Percentiles rank a stretch among this genome's conserved stretches.
These are phyloP conservation scores for Malbranchea zuffiana DNA, from an alignment of 2,329 filamentous ascomycete genomes.

Conservation along the genomic window DNA sequence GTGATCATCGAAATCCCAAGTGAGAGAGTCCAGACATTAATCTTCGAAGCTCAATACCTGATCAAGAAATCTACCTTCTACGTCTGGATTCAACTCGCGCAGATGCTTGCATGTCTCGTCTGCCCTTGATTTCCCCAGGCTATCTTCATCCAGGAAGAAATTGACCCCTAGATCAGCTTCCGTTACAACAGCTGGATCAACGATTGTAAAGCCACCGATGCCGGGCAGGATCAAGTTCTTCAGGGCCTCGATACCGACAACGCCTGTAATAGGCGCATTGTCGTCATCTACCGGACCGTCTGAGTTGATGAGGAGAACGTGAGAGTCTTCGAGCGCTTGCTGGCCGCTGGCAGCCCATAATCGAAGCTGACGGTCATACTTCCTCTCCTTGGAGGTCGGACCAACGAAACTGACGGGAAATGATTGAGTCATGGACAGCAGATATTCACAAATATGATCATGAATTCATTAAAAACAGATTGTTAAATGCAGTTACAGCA, in stretches of 20 bases:
- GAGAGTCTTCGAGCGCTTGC: slow-evolving; percentile 75
- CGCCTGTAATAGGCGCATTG: slow-evolving; percentile 52
- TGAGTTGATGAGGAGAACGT: slow-evolving; percentile 82
- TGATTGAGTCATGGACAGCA: slow-evolving; percentile 28
- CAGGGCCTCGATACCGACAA: slow-evolving; percentile 77
- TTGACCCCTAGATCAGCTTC: slow-evolving; percentile 86
- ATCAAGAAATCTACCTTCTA: slow-evolving; percentile 59
- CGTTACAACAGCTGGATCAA: slow-evolving; percentile 64
- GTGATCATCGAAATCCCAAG: neutral
- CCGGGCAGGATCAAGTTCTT: slow-evolving; percentile 96
- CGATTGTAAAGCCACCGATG: slow-evolving; percentile 83
- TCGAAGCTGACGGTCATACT: slow-evolving; percentile 89
- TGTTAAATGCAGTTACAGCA: neutral
- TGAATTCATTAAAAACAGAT: too few relatives aligned
- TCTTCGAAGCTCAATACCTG: slow-evolving; percentile 37
- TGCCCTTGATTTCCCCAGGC: slow-evolving; percentile 65
- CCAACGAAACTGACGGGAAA: slow-evolving; percentile 30
- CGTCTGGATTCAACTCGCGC: slow-evolving; percentile 84
- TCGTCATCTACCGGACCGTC: slow-evolving; percentile 29
- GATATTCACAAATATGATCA: too few relatives aligned
- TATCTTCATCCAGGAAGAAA: slow-evolving; percentile 81
- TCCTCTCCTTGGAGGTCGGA: slow-evolving; percentile 55
- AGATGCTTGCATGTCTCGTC: slow-evolving; percentile 66
- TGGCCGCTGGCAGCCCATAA: slow-evolving; percentile 92
- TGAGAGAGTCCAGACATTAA: neutral